Percentiles rank a stretch among this genome's conserved stretches.
Conservation (phyloP, 805 yeast genomes). For the Clavispora carvajalis region DNA sequence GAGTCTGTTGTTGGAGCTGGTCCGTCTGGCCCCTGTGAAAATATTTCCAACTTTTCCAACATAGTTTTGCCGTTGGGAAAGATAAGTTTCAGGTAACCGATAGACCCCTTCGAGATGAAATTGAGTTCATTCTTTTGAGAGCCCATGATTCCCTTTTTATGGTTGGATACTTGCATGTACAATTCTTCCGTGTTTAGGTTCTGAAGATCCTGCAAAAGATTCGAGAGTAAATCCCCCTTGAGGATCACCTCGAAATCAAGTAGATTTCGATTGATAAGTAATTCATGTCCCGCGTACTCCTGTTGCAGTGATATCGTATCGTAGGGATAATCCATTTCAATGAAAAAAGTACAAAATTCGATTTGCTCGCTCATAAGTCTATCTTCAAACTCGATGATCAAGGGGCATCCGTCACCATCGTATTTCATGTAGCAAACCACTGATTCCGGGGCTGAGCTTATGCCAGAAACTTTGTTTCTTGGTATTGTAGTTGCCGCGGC, state of each 20-base stretch:
- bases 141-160: not conserved
- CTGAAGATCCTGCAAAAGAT: slow-evolving; percentile 31
- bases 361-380: slow-evolving; percentile 34
- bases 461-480: slow-evolving; percentile 4
- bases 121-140: slow-evolving; percentile 32
- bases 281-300: slow-evolving; percentile 7
- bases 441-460: slow-evolving; percentile 11
- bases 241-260: slow-evolving; percentile 33
- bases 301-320: slow-evolving; percentile 15
- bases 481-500: slow-evolving; percentile 19
- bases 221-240: slow-evolving; percentile 33
- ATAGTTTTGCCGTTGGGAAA: slow-evolving; percentile 60
- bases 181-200: slow-evolving; percentile 33
- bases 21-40: slow-evolving; percentile 12
- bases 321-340: slow-evolving; percentile 25
- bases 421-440: slow-evolving; percentile 33
- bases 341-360: slow-evolving; percentile 35
- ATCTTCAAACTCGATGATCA: slow-evolving; percentile 39
- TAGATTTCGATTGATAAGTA: slow-evolving; percentile 24
- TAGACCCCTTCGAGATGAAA: slow-evolving; percentile 65
- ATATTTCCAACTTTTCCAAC: slow-evolving; percentile 54
- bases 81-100: slow-evolving; percentile 63
- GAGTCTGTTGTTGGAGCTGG: slow-evolving; percentile 15
- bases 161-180: slow-evolving; percentile 26
- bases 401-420: slow-evolving; percentile 35